Base-by-base conservation (phyloP, 257 asterid genomes). In the Asclepias syriaca region DNA sequence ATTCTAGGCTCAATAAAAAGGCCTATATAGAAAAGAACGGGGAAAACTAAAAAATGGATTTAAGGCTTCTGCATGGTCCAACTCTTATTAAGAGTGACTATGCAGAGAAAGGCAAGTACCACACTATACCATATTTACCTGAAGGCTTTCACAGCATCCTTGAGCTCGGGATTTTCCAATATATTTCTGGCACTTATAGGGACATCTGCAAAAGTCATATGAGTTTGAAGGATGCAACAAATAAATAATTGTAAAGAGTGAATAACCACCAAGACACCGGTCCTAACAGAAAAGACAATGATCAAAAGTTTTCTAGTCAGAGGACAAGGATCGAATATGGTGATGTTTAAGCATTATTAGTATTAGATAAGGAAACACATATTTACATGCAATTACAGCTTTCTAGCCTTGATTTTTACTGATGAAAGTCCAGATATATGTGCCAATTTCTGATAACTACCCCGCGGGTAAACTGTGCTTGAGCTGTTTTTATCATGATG, bases 151-250 rank as follows among this genome's bases (percentile, higher is more conserved):
- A 94, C 98, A 72, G 94, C 97, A 79, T 64, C 80, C 92, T 94
- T 94, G 53, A 94, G 90, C 72, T 94, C 96, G 22, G 72, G 81
- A 79, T 88, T 91, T 81, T 90, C 97, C 76, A 94, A 84, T 82
- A 94, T 94, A 79, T 94, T 94, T 81, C 97, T 85, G 15, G 98
- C 84, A 81, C 93, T 72, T 53, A 91, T 61, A 69, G 97, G 91
- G 80, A 86, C 90, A 77, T 70, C 97, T 94, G 90, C 67, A 73
- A 59, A 79, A 77, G 68, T 55, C 78, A 79, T 22, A 74, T 69
- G 29, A 73, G 75, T 51, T 39, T 61, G 59, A 69, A 77, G 63
- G 58, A 74, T 59, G 74, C 70, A 49, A 68, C 32, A 40, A 71
- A 2, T 59, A 53, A 10, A 34, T 40, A 29, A 11, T 43, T 5